A percentile compares a stretch with the other conserved stretches of the same genome.
phyloP scores from a whole-genome alignment of 2,329 filamentous ascomycete species.

The Fonsecaea erecta region DNA sequence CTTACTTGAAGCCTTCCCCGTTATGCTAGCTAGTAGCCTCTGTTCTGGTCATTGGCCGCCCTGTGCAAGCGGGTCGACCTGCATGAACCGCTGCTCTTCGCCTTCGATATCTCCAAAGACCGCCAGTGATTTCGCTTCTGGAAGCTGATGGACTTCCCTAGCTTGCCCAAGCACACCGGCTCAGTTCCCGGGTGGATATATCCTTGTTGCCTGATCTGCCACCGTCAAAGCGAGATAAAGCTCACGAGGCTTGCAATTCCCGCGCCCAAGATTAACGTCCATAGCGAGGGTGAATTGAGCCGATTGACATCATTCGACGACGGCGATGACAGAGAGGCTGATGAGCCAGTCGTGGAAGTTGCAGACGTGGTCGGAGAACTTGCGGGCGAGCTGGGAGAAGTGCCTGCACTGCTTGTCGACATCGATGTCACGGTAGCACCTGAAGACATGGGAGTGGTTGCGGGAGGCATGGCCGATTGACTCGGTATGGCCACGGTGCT shows the following conservation, averaged over 20 bases:
- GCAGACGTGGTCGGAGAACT: not conserved
- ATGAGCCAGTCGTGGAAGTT: constrained; percentile 7
- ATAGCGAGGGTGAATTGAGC: constrained; percentile 6
- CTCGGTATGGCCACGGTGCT: constrained; percentile 30
- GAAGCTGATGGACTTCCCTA: constrained; percentile 9
- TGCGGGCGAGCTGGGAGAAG: not conserved
- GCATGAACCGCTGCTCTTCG: constrained; percentile 27
- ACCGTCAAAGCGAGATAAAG: constrained; percentile 10
- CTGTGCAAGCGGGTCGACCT: constrained; percentile 23
- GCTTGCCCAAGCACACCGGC: not conserved
- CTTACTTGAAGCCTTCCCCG: constrained; percentile 5
- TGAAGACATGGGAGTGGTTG: constrained; percentile 18
- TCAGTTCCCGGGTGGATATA: not conserved
- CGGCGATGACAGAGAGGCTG: constrained; percentile 14
- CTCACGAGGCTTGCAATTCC: constrained; percentile 17
- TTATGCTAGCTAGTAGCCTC: not conserved
- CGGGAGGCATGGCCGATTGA: constrained; percentile 27
- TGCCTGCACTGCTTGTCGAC: constrained; percentile 10
- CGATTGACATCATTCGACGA: constrained; percentile 16
- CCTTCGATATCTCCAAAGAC: constrained; percentile 11
- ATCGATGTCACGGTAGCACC: constrained; percentile 6
- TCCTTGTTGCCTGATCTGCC: constrained; percentile 11
- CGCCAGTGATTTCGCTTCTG: constrained; percentile 31
- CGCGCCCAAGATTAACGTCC: constrained; percentile 11
- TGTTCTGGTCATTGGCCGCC: constrained; percentile 28